Percentiles rank a stretch among this genome's conserved stretches.
Conservation (phyloP, 495 filamentous ascomycete genomes). For the Pyrenopolyporus hunteri region DNA sequence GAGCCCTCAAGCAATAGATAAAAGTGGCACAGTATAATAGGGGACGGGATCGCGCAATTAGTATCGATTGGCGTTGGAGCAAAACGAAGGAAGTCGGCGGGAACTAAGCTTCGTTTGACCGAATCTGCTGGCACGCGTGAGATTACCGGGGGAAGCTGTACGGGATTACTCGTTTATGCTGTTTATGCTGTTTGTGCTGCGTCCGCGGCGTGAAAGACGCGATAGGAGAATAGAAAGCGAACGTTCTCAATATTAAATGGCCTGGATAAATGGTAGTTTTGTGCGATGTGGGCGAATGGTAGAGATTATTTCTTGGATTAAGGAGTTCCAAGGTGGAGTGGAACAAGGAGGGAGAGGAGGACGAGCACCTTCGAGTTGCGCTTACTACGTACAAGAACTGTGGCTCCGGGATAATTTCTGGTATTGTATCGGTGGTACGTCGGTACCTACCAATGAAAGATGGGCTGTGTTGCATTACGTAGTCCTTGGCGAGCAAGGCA, state of each 20-base stretch:
- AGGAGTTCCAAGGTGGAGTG: neutral
- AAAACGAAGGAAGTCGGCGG: slow-evolving; percentile 14
- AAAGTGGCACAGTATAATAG: neutral
- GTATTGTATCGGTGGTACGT: too few relatives aligned
- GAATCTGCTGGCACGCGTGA: slow-evolving; percentile 19
- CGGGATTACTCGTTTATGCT: neutral
- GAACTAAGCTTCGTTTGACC: neutral
- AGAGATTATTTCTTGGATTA: neutral
- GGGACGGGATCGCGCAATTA: neutral
- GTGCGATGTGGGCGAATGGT: neutral
- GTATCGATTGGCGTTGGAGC: neutral
- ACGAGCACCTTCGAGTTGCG: too few relatives aligned
- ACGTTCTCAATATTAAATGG: neutral
- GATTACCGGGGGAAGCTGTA: neutral
- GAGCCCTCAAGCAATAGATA: neutral
- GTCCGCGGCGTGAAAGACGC: neutral
- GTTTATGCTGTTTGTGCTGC: neutral
- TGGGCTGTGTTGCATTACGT: slow-evolving; percentile 18
- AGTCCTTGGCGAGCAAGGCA: slow-evolving; percentile 20
- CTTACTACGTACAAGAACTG: neutral
- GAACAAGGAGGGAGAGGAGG: neutral
- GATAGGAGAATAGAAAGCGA: neutral
- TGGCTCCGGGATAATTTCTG: slow-evolving; percentile 14
- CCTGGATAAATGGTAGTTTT: neutral
- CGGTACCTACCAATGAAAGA: slow-evolving; percentile 18